Evolutionary conservation across 1,284 basidiomycete genomes (phyloP), one percentile per base, ranked within the genome.

Genomic region (Grifola frondosa): DNA sequence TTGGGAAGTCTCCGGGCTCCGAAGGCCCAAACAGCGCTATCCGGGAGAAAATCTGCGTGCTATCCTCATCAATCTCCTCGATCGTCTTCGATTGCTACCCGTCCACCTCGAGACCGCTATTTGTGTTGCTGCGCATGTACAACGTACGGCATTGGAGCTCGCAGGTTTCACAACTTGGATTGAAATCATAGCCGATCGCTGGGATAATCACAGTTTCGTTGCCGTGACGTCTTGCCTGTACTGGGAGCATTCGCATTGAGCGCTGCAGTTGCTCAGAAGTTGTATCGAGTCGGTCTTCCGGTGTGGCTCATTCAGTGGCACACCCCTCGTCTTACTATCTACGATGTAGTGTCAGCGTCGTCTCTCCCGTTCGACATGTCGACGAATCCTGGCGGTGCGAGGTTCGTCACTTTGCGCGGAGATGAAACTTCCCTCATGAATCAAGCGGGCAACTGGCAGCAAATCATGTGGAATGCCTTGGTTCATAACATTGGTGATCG

Each of bases 121-220:
- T 8, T 29, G 29, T 3, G 23, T 40, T 5, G 44, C 30, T 2
- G 37, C 37, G 2, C 44, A 45, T 28, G 22, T 45, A 9, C 44
- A 45, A n/a, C 44, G 38, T 17, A 15, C 40, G 4, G 16, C n/a
- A 4, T 29, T 45, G 9, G 44, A 45, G 28, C 21, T 45, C 10
- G 13, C n/a, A 1, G 44, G 44, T 4, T 15, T 40, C 10, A 22
- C 13, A 8, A 23, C 25, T 21, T 45, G 40, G n/a, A 10, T 40
- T 10, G 20, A 33, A 2, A 12, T 40, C 11, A 33, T 44, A 0
- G 25, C 30, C 1, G 26, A 31, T 2, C 30, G 26, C 4, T 12
- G 37, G 31, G 16, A 30, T 15, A 17, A 17, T 10, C 5, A 5
- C 2, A 6, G 4, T 26, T 39, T 13, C 26, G 16, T 22, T 23